A percentile compares a stretch with the other conserved stretches of the same genome.
Evolutionary conservation across 2,329 filamentous ascomycete genomes (phyloP).

Genomic region (Clarireedia sp.): DNA sequence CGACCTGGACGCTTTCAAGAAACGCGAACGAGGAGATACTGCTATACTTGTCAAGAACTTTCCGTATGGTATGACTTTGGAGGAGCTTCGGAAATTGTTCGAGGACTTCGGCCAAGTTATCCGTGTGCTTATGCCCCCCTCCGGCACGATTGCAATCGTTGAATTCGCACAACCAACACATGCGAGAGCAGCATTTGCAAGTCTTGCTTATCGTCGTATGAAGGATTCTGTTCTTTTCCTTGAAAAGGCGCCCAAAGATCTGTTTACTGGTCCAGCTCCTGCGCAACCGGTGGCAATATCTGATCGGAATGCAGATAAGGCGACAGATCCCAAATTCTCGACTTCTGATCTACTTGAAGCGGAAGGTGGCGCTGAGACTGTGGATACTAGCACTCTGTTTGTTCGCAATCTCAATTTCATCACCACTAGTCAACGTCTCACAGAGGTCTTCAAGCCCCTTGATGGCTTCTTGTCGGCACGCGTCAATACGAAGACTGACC

Average conservation of each 20-base stretch:
- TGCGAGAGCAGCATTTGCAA: conserved; percentile 74
- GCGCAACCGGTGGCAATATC: conserved; percentile 13
- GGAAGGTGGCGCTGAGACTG: conserved; percentile 42
- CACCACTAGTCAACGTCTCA: conserved; percentile 70
- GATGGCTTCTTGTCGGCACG: conserved; percentile 83
- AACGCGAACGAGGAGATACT: conserved; percentile 72
- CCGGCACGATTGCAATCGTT: conserved; percentile 87
- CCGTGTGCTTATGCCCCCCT: conserved; percentile 83
- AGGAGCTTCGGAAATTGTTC: conserved; percentile 45
- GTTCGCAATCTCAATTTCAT: conserved; percentile 90
- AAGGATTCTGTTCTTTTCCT: conserved; percentile 88
- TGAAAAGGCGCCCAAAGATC: conserved; percentile 81
- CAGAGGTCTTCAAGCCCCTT: conserved; percentile 69
- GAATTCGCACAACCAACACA: conserved; percentile 75
- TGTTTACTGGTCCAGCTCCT: conserved; percentile 46
- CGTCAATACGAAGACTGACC: conserved; percentile 88
- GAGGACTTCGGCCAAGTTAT: conserved; percentile 64
- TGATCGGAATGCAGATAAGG: conserved; percentile 14
- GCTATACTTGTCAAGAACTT: conserved; percentile 94
- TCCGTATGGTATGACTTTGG: conserved; percentile 55
- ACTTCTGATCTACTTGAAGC: conserved; percentile 60
- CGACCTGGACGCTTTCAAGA: conserved; percentile 86
- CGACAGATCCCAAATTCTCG: conserved; percentile 48
- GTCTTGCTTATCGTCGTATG: conserved; percentile 81
- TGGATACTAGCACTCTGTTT: conserved; percentile 75